A percentile compares a stretch with the other conserved stretches of the same genome.
These are phyloP conservation scores for Crassisporium funariophilum DNA, from an alignment of 768 basidiomycete species.

Conservation along the genomic window DNA sequence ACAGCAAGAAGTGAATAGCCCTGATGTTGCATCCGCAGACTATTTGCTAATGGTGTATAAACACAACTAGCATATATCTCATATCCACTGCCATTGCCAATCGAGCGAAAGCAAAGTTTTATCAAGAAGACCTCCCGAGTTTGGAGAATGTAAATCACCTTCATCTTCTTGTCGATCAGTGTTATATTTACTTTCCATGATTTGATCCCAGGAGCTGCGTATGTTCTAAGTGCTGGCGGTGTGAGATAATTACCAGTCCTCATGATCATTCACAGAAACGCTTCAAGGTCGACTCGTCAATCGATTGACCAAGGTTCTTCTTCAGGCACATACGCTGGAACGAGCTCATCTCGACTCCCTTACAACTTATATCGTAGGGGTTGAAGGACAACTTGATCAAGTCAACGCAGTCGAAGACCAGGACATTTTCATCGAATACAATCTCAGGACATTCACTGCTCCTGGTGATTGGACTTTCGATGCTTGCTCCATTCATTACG, in stretches of 20 bases:
- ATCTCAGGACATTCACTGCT: constrained; percentile 62
- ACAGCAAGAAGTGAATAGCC: constrained; percentile 70
- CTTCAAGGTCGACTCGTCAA: constrained; percentile 66
- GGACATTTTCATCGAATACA: constrained; percentile 70
- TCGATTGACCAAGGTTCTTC: constrained; percentile 55
- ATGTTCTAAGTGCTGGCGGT: constrained; percentile 24
- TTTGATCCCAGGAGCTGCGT: constrained; percentile 66
- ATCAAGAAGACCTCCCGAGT: constrained; percentile 63
- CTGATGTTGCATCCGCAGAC: neutral
- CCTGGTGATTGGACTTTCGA: constrained; percentile 77
- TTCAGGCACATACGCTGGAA: constrained; percentile 62
- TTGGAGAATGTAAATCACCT: constrained; percentile 67
- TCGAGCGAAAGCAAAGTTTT: constrained; percentile 68
- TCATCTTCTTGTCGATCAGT: too few species aligned
- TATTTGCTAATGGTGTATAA: neutral
- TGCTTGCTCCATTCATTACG: constrained; percentile 73
- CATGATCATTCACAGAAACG: constrained; percentile 47
- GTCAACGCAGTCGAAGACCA: constrained; percentile 67
- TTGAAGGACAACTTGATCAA: constrained; percentile 48
- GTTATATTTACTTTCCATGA: constrained; percentile 6
- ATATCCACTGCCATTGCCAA: constrained; percentile 74
- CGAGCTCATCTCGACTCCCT: constrained; percentile 58
- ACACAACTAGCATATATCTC: constrained; percentile 57
- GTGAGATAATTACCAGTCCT: constrained; percentile 2
- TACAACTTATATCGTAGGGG: constrained; percentile 49